Conservation (phyloP, 192 early-diverging fungal species). For the Powellomyces hirtus region DNA sequence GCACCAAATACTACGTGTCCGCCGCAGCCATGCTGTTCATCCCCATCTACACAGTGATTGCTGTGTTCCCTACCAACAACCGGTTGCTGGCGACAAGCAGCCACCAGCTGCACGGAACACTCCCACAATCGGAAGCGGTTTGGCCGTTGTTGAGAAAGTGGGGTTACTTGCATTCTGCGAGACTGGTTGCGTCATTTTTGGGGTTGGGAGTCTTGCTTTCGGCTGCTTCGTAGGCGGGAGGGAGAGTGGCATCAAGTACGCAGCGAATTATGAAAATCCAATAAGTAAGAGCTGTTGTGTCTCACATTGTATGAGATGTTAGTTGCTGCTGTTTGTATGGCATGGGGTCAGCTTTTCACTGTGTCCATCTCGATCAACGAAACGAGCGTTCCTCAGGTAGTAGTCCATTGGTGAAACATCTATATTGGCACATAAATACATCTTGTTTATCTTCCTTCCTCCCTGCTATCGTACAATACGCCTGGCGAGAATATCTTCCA, state of each 20-base stretch:
- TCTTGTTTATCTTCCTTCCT: too few relatives aligned
- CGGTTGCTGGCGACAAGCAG: not conserved
- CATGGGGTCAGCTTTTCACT: too few relatives aligned
- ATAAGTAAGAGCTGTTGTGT: too few relatives aligned
- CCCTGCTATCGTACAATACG: not conserved
- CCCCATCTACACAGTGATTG: not conserved
- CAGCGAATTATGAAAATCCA: too few relatives aligned
- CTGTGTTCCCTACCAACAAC: not conserved
- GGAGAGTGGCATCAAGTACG: too few relatives aligned
- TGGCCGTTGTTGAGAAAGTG: not conserved
- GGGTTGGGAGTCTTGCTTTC: slow-evolving; percentile 4
- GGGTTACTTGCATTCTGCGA: not conserved
- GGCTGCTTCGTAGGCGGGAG: too few relatives aligned
- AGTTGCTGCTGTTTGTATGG: too few relatives aligned
- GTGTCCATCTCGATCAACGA: too few relatives aligned
- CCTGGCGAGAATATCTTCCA: slow-evolving; percentile 5
- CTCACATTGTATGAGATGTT: too few relatives aligned
- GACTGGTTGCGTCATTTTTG: not conserved
- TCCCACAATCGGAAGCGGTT: not conserved
- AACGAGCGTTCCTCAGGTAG: too few relatives aligned
- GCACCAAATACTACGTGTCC: not conserved
- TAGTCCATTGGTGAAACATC: too few relatives aligned
- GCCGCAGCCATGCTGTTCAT: slow-evolving; percentile 4
- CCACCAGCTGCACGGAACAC: not conserved
- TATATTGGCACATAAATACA: too few relatives aligned